Percentiles rank a stretch among this genome's conserved stretches.
phyloP scores from a whole-genome alignment of 148 eudicot genomes.

The Camellia sinensis region DNA sequence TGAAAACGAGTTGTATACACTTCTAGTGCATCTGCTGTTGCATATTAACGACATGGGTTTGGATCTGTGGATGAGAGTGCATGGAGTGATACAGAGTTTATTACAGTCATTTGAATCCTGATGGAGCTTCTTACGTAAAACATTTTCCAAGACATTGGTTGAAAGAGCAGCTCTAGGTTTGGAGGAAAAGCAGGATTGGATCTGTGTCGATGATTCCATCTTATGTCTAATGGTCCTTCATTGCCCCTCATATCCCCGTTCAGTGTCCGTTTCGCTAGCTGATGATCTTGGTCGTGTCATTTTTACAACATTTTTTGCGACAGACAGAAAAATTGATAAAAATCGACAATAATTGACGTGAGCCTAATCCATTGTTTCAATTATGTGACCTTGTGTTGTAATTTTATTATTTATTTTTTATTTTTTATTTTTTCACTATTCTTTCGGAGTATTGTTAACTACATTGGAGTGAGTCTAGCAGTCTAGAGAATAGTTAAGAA shows the following conservation, averaged over 20 bases:
- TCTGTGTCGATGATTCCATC: slow-evolving; percentile 31
- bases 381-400: no score
- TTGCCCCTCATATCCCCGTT: slow-evolving; percentile 29
- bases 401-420: no score
- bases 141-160: slow-evolving; percentile 32
- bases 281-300: slow-evolving; percentile 33
- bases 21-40: slow-evolving; percentile 28
- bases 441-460: no score
- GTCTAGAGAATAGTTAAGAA: no score
- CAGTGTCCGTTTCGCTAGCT: slow-evolving; percentile 27
- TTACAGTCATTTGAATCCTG: slow-evolving; percentile 3
- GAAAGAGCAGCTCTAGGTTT: slow-evolving; percentile 38
- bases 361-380: no score
- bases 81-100: slow-evolving; percentile 33
- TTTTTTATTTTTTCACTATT: no score
- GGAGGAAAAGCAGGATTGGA: slow-evolving; percentile 37
- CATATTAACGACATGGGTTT: slow-evolving; percentile 9
- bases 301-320: no score
- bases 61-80: slow-evolving; percentile 21
- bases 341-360: no score
- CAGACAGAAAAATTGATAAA: no score
- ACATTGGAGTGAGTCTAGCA: no score
- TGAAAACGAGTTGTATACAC: slow-evolving; percentile 43
- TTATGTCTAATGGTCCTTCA: slow-evolving; percentile 32
- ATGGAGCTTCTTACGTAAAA: slow-evolving; percentile 23